These are phyloP conservation scores for Fusarium bactridioides DNA, from an alignment of 2,329 filamentous ascomycete species.

Conservation along the genomic window DNA sequence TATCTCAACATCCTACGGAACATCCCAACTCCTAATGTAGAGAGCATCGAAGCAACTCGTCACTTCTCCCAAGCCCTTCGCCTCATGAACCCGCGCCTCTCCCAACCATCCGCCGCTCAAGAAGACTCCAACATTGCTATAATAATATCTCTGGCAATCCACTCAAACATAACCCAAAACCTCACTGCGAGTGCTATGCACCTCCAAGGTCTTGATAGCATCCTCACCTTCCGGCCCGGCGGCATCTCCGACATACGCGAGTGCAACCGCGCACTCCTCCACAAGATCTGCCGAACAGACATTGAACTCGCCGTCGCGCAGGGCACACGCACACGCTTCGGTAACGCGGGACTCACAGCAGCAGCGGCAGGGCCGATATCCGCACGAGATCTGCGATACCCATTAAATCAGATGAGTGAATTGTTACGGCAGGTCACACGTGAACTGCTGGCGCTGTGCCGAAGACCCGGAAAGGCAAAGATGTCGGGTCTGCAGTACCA, in stretches of 20 bases:
- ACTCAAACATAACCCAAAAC: conserved; percentile 25
- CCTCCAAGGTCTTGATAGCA: conserved; percentile 15
- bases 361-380: conserved; percentile 1
- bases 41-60: conserved; percentile 32
- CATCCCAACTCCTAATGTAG: conserved; percentile 8
- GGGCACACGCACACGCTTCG: conserved; percentile 18
- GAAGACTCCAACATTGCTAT: conserved; percentile 31
- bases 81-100: conserved; percentile 23
- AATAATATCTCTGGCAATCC: conserved; percentile 27
- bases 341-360: conserved; percentile 1
- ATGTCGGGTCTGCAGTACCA: conserved; percentile 20
- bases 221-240: background rate
- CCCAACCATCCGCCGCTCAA: background rate
- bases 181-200: conserved; percentile 11
- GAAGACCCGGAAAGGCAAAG: conserved; percentile 3
- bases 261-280: conserved; percentile 4
- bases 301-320: conserved; percentile 8
- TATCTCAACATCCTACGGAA: conserved; percentile 26
- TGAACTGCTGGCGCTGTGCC: conserved; percentile 14
- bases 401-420: background rate
- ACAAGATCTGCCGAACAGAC: conserved; percentile 33
- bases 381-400: background rate
- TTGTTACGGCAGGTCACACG: background rate
- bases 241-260: conserved; percentile 6
- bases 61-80: conserved; percentile 33